Conservation (phyloP, 306 rosid species). For the Vigna nakashimae region DNA sequence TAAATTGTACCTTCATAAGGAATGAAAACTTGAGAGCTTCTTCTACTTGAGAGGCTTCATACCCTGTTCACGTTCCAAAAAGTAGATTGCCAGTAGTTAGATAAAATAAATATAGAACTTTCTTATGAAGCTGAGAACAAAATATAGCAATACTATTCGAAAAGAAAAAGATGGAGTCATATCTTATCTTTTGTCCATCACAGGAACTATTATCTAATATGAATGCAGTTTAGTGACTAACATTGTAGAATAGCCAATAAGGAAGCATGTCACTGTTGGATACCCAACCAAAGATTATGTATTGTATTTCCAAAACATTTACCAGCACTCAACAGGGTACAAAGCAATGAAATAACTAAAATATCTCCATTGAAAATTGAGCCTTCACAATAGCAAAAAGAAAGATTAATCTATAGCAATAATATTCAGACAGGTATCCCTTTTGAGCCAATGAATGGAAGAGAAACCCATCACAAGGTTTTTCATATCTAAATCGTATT, state of each 20-base stretch:
- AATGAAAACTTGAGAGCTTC: conserved; percentile 25
- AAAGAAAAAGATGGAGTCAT: conserved; percentile 26
- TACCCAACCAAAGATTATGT: conserved; percentile 7
- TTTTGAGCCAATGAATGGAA: conserved; percentile 14
- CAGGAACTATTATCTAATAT: conserved; percentile 25
- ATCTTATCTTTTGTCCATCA: not conserved
- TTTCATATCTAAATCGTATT: not conserved
- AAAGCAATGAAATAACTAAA: conserved; percentile 7
- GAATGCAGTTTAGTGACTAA: conserved; percentile 13
- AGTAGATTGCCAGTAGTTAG: conserved; percentile 35
- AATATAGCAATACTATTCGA: conserved; percentile 13
- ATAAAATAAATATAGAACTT: conserved; percentile 36
- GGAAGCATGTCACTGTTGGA: conserved; percentile 25
- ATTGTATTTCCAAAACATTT: conserved; percentile 20
- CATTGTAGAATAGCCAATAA: conserved; percentile 16
- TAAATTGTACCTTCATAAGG: conserved; percentile 40
- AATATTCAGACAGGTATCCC: not conserved
- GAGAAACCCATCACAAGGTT: not conserved
- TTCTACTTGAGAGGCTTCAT: conserved; percentile 72
- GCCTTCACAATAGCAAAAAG: conserved; percentile 5
- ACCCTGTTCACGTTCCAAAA: conserved; percentile 53
- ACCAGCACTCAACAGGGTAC: conserved; percentile 4
- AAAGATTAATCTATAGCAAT: not conserved
- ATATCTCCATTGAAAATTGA: conserved; percentile 12
- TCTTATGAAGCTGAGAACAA: conserved; percentile 44